Evolutionary conservation across 225 moss, liverwort and hornwort genomes (phyloP).

Genomic region (Marchantia paleacea): DNA sequence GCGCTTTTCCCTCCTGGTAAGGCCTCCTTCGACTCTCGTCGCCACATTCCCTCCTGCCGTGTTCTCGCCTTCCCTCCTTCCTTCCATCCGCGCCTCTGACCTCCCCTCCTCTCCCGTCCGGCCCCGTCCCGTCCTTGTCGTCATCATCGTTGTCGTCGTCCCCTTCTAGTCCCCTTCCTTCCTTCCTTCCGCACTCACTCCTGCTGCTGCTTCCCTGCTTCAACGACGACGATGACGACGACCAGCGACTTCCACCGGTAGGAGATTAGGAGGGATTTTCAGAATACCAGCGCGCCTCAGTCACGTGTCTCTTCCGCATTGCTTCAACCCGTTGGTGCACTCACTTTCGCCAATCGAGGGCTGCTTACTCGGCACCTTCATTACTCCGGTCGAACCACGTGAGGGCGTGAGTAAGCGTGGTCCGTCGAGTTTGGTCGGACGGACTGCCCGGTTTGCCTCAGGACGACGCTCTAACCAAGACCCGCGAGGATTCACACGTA

Average conservation of each 20-base stretch:
- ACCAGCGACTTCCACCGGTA: slow-evolving; percentile 6
- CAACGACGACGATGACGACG: too few species aligned
- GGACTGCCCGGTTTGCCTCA: not conserved
- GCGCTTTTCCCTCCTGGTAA: slow-evolving; percentile 8
- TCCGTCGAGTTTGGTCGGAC: not conserved
- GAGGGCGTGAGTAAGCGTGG: not conserved
- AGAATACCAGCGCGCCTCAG: not conserved
- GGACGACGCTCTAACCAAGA: not conserved
- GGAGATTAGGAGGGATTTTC: slow-evolving; percentile 26
- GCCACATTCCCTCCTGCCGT: not conserved
- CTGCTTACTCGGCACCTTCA: not conserved
- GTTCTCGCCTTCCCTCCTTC: not conserved
- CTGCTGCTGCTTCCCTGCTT: not conserved
- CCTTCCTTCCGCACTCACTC: not conserved
- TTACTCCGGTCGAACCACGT: not conserved
- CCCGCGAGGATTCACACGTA: not conserved
- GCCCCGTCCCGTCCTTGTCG: not conserved
- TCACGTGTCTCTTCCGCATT: not conserved
- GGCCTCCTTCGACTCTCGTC: not conserved
- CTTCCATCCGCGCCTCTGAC: not conserved
- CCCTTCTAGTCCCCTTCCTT: not conserved
- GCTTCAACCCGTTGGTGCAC: not conserved
- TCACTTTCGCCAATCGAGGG: not conserved
- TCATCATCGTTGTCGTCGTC: not conserved
- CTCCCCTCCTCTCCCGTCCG: not conserved